Evolutionary conservation across 352 stramenopile species (phyloP), one percentile per base, ranked within the genome.

Genomic region (Phytophthora vignae): DNA sequence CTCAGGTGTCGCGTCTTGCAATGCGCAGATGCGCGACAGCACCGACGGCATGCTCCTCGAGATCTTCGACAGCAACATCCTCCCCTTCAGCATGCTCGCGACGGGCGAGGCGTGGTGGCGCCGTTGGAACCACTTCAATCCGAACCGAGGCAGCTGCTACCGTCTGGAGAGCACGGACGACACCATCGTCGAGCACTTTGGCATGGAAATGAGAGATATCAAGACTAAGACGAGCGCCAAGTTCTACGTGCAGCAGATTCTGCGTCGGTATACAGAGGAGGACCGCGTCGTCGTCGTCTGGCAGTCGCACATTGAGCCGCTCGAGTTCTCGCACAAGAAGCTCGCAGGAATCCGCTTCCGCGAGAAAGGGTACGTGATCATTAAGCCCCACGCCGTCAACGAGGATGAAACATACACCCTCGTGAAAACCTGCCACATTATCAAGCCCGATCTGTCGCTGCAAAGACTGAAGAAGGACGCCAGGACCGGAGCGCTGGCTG

Each of bases 311-410:
- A 80, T 88, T 73, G 71, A 90, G 33, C 82, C 84, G n/a, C 64
- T 85, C n/a, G 77, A 84, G 67, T 90, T 92, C 70, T 78, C 71
- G 17, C 66, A 82, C 55, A 78, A 87, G 62, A 82, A 74, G 9
- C 60, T 79, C 22, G 57, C 72, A 10, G 48, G 72, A 4, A 65
- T 79, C 50, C 67, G 61, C 22, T 90, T 90, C 52, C 52, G 73
- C 17, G 81, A 92, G 53, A 80, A 85, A 25, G 84, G 84, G 12
- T 92, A 90, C 71, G 80, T 92, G 55, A 59, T 92, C 29, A 73
- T 90, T 40, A 81, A 83, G 59, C 78, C 70, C 31, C 67, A 81
- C 14, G 59, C 77, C n/a, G n/a, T 61, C 17, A 40, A 17, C 54
- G 27, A 63, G 21, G 55, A 82, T 8, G 58, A 67, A 40, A 17